Evolutionary conservation across 176 grass and related monocot species (phyloP), one percentile per base, ranked within the genome.

Genomic region (Phoenix roebelenii): DNA sequence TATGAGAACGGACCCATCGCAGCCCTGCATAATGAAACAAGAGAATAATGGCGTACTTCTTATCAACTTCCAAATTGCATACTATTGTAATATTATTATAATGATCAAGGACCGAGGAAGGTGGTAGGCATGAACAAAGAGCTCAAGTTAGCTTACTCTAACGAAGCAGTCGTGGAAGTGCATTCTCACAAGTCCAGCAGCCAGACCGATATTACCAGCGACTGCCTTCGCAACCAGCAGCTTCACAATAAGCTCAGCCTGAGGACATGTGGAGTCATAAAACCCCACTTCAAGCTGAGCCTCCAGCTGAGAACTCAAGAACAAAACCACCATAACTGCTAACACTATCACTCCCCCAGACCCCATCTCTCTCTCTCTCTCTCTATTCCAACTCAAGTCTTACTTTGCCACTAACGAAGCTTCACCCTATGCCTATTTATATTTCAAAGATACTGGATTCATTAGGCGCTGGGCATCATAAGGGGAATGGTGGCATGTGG

Each of bases 161-260:
- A 92, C 83, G 66, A 92, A 92, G 58, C 88, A 92, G 84, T 86
- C 88, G 56, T 92, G 88, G 88, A 92, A 92, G 69, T 91, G 87
- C 23, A 86, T 79, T 0, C 87, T 65, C 70, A 82, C 51, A 59
- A 94, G 77, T 39, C 85, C 85, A 23, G 85, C 85, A 15, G 85
- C 81, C 62, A 95, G 70, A 60, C 89, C 89, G 1, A 81, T 71
- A 64, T 85, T 80, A 14, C 7, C 39, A 0, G 68, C 23, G n/a
- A 77, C 81, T 17, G 85, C 78, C 79, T 52, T 88, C 44, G 73
- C 67, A 71, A 95, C 85, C 81, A 89, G 85, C 74, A 80, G 78
- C 81, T 78, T 66, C 24, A 77, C 89, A 67, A 95, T 80, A 72
- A 95, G 68, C 84, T 95, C 89, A 2, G 81, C 81, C 15, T 84